A percentile compares a stretch with the other conserved stretches of the same genome.
These are phyloP conservation scores for Grifola frondosa DNA, from an alignment of 1,284 basidiomycete species.

Conservation along the genomic window DNA sequence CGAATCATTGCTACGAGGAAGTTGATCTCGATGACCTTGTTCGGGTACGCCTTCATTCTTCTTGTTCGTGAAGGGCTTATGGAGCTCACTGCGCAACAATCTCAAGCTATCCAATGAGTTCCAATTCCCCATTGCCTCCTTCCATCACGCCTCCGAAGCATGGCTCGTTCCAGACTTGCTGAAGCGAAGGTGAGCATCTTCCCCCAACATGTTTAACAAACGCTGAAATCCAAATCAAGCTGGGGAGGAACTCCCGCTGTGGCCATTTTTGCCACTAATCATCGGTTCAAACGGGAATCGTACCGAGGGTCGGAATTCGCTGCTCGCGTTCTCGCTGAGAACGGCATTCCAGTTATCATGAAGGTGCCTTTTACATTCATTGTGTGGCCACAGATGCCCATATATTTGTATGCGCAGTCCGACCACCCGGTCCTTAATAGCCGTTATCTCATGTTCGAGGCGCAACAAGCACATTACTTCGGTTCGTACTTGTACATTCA, in stretches of 20 bases:
- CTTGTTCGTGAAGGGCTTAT: background rate
- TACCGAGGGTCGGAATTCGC: conserved; percentile 87
- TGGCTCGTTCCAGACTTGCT: conserved; percentile 81
- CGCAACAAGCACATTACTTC: conserved; percentile 85
- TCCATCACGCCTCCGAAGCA: conserved; percentile 87
- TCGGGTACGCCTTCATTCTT: conserved; percentile 45
- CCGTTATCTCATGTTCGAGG: conserved; percentile 79
- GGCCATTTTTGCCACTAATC: conserved; percentile 71
- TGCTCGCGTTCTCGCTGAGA: conserved; percentile 73
- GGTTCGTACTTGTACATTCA: conserved; percentile 25
- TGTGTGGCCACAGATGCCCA: background rate
- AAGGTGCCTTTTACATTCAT: conserved; percentile 48
- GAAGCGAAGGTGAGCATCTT: conserved; percentile 59
- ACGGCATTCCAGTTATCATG: conserved; percentile 76
- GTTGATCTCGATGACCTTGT: conserved; percentile 54
- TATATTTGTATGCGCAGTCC: conserved; percentile 42
- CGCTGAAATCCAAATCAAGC: conserved; percentile 32
- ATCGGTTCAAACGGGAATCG: conserved; percentile 80
- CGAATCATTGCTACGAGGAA: conserved; percentile 63
- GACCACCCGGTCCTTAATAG: conserved; percentile 75
- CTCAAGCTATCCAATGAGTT: conserved; percentile 73
- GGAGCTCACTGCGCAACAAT: background rate
- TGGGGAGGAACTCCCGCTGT: conserved; percentile 59
- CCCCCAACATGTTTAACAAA: background rate
- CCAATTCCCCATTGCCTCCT: conserved; percentile 76